Conservation (phyloP, 1,139 yeast species). For the Zygotorulaspora mrakii region DNA sequence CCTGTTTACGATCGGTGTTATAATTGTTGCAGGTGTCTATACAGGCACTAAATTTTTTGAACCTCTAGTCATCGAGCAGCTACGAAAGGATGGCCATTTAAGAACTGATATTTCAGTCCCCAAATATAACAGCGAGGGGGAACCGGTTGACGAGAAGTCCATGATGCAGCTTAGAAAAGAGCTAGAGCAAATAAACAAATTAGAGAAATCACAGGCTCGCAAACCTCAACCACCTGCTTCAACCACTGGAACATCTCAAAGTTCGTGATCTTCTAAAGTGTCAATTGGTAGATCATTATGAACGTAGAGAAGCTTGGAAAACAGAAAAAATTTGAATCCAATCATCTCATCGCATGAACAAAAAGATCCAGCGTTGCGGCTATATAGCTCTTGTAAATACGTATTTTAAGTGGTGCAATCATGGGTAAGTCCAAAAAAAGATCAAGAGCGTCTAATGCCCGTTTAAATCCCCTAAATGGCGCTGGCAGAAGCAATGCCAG, state of each 20-base stretch:
- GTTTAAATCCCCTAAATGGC: conserved; percentile 47
- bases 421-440: conserved; percentile 79
- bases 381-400: conserved; percentile 4
- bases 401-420: not conserved
- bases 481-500: conserved; percentile 37
- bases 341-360: conserved; percentile 20
- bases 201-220: conserved; percentile 12
- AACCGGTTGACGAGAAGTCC: conserved; percentile 32
- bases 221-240: not conserved
- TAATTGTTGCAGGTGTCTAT: conserved; percentile 43
- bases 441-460: conserved; percentile 54
- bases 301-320: conserved; percentile 1
- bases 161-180: conserved; percentile 20
- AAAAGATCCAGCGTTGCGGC: too few species aligned
- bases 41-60: conserved; percentile 66
- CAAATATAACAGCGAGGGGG: conserved; percentile 43
- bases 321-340: conserved; percentile 12
- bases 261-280: not conserved
- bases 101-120: conserved; percentile 56
- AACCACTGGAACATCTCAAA: not conserved
- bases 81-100: conserved; percentile 63
- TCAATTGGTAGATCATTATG: not conserved
- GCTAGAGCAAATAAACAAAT: conserved; percentile 17
- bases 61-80: conserved; percentile 65
- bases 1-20: conserved; percentile 36